Evolutionary conservation across 192 early-diverging fungal species (phyloP).

Genomic region (Borealophlyctis nickersoniae): DNA sequence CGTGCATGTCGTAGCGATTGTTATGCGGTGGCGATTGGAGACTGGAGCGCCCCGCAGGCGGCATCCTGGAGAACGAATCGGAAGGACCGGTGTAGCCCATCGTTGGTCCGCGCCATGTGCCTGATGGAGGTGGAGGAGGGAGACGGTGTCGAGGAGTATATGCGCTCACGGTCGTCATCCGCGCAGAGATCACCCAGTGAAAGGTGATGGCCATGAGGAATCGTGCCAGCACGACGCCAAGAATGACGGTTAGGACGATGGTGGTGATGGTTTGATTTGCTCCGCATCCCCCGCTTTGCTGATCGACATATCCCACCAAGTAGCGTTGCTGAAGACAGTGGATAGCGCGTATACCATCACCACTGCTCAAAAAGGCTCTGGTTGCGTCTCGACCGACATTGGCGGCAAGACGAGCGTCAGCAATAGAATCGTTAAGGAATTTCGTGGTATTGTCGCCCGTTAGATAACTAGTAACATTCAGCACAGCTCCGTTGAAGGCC

Average conservation of each 20-base stretch:
- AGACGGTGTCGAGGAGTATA: background rate
- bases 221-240: slow-evolving; percentile 19
- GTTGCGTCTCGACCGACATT: slow-evolving; percentile 8
- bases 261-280: slow-evolving; percentile 17
- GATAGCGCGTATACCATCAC: background rate
- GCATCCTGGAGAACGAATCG: background rate
- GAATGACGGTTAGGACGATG: slow-evolving; percentile 16
- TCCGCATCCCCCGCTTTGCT: slow-evolving; percentile 15
- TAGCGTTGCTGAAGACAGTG: slow-evolving; percentile 9
- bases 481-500: slow-evolving; percentile 37
- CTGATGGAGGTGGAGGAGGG: background rate
- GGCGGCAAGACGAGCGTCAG: background rate
- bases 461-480: background rate
- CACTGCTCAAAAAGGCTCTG: background rate
- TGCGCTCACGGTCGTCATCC: slow-evolving; percentile 16
- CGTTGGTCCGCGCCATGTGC: background rate
- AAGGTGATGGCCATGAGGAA: slow-evolving; percentile 35
- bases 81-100: background rate
- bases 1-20: slow-evolving; percentile 4
- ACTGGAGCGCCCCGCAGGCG: background rate
- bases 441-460: background rate
- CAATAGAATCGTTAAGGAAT: background rate
- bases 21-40: background rate
- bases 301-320: slow-evolving; percentile 21
- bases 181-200: slow-evolving; percentile 24